phyloP scores from a whole-genome alignment of 2,329 filamentous ascomycete genomes.

The Myotisia sp. region DNA sequence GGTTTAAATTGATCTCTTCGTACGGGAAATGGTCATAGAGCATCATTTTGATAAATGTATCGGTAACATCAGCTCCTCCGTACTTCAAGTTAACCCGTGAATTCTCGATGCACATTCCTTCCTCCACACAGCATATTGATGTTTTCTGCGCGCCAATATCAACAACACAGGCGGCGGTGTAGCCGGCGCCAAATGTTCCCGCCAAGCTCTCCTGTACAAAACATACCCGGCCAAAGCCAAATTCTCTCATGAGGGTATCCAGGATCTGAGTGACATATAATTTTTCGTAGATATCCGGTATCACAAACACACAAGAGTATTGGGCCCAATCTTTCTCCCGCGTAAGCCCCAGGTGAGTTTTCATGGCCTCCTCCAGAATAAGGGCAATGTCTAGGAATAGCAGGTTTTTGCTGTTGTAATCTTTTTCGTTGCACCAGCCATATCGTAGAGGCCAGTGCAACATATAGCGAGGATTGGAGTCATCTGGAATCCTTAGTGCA shows the following conservation, averaged over 20 bases:
- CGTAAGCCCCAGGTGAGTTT: conserved; percentile 64
- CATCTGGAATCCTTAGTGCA: conserved; percentile 75
- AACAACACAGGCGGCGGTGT: conserved; percentile 85
- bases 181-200: conserved; percentile 87
- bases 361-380: conserved; percentile 73
- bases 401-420: conserved; percentile 66
- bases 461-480: conserved; percentile 78
- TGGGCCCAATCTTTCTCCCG: conserved; percentile 70
- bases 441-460: conserved; percentile 81
- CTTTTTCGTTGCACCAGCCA: conserved; percentile 79
- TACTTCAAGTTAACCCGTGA: conserved; percentile 92
- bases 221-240: conserved; percentile 76
- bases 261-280: conserved; percentile 74
- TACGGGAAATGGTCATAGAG: conserved; percentile 93
- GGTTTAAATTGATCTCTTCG: conserved; percentile 76
- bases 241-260: conserved; percentile 73
- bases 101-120: conserved; percentile 87
- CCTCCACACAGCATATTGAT: conserved; percentile 90
- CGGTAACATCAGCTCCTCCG: conserved; percentile 82
- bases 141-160: conserved; percentile 97
- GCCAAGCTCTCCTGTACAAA: conserved; percentile 95
- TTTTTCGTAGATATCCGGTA: conserved; percentile 94
- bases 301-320: conserved; percentile 93
- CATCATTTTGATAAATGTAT: conserved; percentile 96
- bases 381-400: conserved; percentile 77